Conservation (phyloP, 257 asterid genomes). For the Cordia subcordata region DNA sequence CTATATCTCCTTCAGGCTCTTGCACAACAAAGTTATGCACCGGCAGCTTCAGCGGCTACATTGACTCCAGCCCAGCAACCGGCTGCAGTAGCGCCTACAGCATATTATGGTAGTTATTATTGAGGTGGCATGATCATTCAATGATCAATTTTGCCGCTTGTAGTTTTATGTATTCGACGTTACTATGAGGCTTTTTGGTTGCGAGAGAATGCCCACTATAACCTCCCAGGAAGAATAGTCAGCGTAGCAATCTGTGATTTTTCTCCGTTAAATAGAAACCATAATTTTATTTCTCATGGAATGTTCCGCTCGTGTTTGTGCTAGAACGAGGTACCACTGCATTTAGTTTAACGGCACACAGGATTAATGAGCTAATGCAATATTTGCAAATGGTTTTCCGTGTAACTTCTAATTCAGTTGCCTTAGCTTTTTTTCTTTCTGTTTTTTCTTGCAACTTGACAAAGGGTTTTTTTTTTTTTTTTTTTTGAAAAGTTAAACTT, state of each 20-base stretch:
- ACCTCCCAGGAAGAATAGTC: conserved; percentile 5
- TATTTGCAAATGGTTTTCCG: too few relatives aligned
- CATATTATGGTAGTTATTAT: conserved; percentile 65
- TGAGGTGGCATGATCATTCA: conserved; percentile 27
- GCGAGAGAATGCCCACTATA: conserved; percentile 16
- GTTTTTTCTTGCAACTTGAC: too few relatives aligned
- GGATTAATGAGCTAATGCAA: too few relatives aligned
- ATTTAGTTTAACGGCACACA: too few relatives aligned
- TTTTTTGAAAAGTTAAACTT: too few relatives aligned
- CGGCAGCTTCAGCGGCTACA: conserved; percentile 52
- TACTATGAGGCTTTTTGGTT: conserved; percentile 17
- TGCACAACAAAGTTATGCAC: conserved; percentile 64
- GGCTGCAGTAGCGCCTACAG: conserved; percentile 44
- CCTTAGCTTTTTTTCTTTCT: too few relatives aligned
- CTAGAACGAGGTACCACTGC: too few relatives aligned
- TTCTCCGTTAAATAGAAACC: neutral
- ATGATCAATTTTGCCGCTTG: conserved; percentile 34
- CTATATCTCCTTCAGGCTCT: conserved; percentile 32
- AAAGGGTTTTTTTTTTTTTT: too few relatives aligned
- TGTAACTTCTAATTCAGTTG: too few relatives aligned
- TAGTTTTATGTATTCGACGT: conserved; percentile 16
- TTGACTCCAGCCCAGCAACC: conserved; percentile 56
- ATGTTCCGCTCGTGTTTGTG: too few relatives aligned
- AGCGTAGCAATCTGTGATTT: neutral
- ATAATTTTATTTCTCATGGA: too few relatives aligned